These are phyloP conservation scores for Ophiostoma fasciatum DNA, from an alignment of 2,329 filamentous ascomycete genomes.

Conservation along the genomic window DNA sequence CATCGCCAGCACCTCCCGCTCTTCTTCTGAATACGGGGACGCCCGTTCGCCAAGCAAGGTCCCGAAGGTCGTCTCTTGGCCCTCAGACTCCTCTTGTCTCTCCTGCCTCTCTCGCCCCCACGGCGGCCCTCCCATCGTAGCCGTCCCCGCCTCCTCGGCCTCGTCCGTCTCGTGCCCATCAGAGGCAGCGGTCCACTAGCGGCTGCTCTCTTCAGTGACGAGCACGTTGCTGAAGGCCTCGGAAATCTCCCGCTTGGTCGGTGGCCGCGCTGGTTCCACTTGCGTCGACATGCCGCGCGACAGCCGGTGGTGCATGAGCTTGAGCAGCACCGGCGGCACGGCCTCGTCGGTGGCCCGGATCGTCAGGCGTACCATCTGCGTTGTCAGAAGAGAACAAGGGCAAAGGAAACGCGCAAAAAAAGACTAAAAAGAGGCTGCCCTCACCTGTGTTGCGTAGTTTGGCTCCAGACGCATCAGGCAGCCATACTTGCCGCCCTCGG, in stretches of 20 bases:
- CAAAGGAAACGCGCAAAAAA: background rate
- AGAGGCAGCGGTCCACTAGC: conserved; percentile 2
- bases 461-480: conserved; percentile 89
- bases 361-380: conserved; percentile 86
- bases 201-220: conserved; percentile 23
- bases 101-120: no score
- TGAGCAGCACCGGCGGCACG: conserved; percentile 66
- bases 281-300: conserved; percentile 34
- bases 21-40: no score
- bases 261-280: conserved; percentile 24
- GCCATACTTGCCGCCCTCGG: conserved; percentile 77
- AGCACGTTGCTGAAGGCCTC: conserved; percentile 42
- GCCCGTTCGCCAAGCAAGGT: no score
- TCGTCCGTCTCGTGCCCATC: background rate
- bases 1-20: no score
- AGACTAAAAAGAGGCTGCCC: conserved; percentile 17
- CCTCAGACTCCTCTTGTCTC: no score
- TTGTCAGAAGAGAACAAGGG: background rate
- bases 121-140: no score
- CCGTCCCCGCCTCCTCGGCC: no score
- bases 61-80: no score
- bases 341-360: conserved; percentile 86
- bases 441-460: conserved; percentile 80
- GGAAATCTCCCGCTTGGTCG: conserved; percentile 35
- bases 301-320: conserved; percentile 75